Evolutionary conservation across 305 asterid genomes (phyloP).

Genomic region (Solanum hybrid): DNA sequence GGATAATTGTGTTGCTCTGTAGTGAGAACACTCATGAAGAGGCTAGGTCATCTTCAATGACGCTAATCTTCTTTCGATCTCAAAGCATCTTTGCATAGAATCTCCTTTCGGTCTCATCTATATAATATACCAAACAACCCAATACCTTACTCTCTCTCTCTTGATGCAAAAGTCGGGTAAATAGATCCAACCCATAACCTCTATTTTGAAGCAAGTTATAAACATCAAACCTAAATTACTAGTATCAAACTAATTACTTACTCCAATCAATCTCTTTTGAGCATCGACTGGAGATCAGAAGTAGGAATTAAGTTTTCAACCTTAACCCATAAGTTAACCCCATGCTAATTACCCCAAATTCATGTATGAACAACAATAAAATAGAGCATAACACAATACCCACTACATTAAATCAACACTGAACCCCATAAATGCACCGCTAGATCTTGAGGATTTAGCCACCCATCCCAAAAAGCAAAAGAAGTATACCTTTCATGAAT

Average conservation of each 20-base stretch:
- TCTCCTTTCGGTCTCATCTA: too few species aligned
- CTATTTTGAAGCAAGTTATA: neutral
- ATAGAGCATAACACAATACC: neutral
- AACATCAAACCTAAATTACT: neutral
- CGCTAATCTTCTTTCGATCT: neutral
- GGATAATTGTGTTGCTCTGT: neutral
- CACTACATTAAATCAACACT: neutral
- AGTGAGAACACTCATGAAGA: neutral
- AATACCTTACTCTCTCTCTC: neutral
- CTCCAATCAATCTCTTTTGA: neutral
- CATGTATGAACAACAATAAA: neutral
- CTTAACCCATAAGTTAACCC: too few species aligned
- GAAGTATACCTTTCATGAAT: neutral
- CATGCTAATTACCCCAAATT: neutral
- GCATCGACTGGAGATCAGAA: neutral
- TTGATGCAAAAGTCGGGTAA: too few species aligned
- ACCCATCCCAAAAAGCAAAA: neutral
- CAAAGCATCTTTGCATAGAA: too few species aligned
- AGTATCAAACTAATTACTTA: neutral
- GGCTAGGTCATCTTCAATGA: neutral
- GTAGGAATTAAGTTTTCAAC: neutral
- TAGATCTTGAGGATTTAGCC: neutral
- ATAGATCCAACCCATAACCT: neutral
- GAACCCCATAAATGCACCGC: neutral
- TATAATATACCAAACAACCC: neutral